Evolutionary conservation across 2,329 filamentous ascomycete species (phyloP), one percentile per base, ranked within the genome.

Genomic region (Pseudogymnoascus sp.): DNA sequence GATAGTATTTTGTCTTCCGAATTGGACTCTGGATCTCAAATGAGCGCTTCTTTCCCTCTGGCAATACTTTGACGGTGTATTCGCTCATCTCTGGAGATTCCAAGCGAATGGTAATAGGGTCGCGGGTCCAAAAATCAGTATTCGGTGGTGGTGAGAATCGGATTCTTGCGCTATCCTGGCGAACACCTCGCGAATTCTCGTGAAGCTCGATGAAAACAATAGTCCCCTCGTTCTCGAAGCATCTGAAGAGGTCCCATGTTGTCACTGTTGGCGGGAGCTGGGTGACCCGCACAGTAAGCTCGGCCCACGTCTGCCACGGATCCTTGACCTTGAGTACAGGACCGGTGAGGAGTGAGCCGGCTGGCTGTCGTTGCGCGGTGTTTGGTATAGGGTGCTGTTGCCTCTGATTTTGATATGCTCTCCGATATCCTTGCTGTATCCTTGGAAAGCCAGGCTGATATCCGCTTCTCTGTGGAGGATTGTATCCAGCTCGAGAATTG

Each of bases 161-260:
- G 34, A 89, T 71, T 16, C 74, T 78, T 1, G 76, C 84, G 22
- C 41, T 70, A 0, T 74, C 73, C 32, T 72, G 71, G 60, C 73
- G 68, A 25, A 73, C 62, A n/a, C 80, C 73, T 4, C 12, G n/a
- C 30, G 73, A 64, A 57, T 74, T 68, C 54, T 81, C 78, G 57
- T 76, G 79, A 1, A 88, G 74, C 12, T 87, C 82, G 35, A 89
- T 81, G 35, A 73, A 79, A 2, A 71, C 72, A 11, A 90, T 77
- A 5, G 73, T 73, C 0, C 86, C 85, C 62, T 83, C 75, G 0
- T 66, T 63, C 1, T 73, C 70, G 63, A 90, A 82, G 16, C 77
- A 77, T 2, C 75, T 67, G 70, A 79, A 83, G 1, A 90, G 68
- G 14, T 79, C 72, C 25, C 69, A 71, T 0, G 76, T 73, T 0